Conservation (phyloP, 2,329 filamentous ascomycete species). For the Monilinia aucupariae region DNA sequence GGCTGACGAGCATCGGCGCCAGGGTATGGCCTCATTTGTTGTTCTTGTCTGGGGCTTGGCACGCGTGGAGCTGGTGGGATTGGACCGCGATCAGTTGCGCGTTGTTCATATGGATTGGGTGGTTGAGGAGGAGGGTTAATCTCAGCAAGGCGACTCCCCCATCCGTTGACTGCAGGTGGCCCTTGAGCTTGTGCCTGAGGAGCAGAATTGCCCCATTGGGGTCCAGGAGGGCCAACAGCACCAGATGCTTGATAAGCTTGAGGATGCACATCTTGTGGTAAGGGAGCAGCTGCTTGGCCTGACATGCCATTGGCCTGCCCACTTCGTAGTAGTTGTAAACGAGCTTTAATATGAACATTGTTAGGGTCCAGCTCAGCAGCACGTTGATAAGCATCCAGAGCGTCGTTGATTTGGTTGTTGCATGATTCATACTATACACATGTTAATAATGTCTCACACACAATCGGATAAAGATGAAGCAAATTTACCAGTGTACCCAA, state of each 20-base stretch:
- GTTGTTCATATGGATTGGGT: slow-evolving; percentile 75
- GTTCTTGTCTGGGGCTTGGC: slow-evolving; percentile 70
- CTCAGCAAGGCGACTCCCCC: slow-evolving; percentile 66
- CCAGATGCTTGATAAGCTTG: slow-evolving; percentile 84
- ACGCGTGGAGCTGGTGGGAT: slow-evolving; percentile 57
- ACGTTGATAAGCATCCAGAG: slow-evolving; percentile 89
- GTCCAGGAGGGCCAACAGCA: slow-evolving; percentile 76
- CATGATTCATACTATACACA: slow-evolving; percentile 80
- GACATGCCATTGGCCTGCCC: slow-evolving; percentile 67
- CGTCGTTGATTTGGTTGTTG: slow-evolving; percentile 97
- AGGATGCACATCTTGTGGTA: slow-evolving; percentile 92
- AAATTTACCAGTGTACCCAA: slow-evolving; percentile 81
- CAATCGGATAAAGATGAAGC: slow-evolving; percentile 24
- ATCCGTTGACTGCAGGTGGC: slow-evolving; percentile 42
- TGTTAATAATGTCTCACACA: slow-evolving; percentile 27
- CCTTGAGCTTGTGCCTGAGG: slow-evolving; percentile 57
- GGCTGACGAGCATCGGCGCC: slow-evolving; percentile 53
- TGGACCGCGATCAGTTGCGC: slow-evolving; percentile 64
- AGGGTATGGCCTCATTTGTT: slow-evolving; percentile 61
- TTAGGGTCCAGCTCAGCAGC: slow-evolving; percentile 88
- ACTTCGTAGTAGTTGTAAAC: slow-evolving; percentile 80
- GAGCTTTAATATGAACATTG: slow-evolving; percentile 94
- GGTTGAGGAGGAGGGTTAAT: slow-evolving; percentile 72
- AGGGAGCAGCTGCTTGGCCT: slow-evolving; percentile 69
- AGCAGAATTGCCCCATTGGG: slow-evolving; percentile 79